Evolutionary conservation across 306 rosid genomes (phyloP), one percentile per base, ranked within the genome.

Genomic region (Begonia masoniana): DNA sequence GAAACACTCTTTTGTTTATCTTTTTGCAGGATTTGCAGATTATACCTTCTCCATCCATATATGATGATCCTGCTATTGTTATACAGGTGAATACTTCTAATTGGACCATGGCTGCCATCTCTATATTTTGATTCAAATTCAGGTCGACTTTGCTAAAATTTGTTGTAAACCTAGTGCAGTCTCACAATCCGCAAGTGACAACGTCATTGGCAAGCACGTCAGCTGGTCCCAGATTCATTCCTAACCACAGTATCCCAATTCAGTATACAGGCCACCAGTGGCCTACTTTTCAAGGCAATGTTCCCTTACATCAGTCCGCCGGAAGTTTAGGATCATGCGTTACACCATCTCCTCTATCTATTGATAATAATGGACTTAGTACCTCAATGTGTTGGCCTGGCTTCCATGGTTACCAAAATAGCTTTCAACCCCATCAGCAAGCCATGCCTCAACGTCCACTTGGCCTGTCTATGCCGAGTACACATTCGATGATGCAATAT

Each of bases 1-100:
- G n/a, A 31, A 31, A 31, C 39, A 15, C 10, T 50, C 54, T 50
- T n/a, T 52, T 39, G 69, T 56, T 57, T 39, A 43, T 31, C 48
- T 50, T 53, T 41, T 74, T 67, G 48, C 73, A 87, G 96, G 72
- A 74, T 76, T 78, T 87, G 79, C 84, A 82, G 78, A 75, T 83
- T 52, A 78, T 77, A 74, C 23, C 86, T 47, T 56, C 77, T 17
- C 56, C 79, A 55, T 73, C 59, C 61, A 55, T 51, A 50, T 53
- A 54, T 15, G 55, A 56, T 47, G 94, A 80, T 71, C 86, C 88
- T 56, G 93, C 95, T 67, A 71, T 76, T 31, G 1, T 31, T 42
- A 80, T 86, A 55, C 83, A 80, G 81, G 93, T 86, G 15, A 43
- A 43, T 43, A 43, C 2, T 43, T 43, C 12, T 1, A 43, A 43